Conservation (phyloP, 2,329 filamentous ascomycete species). For the Neopestalotiopsis sp. region DNA sequence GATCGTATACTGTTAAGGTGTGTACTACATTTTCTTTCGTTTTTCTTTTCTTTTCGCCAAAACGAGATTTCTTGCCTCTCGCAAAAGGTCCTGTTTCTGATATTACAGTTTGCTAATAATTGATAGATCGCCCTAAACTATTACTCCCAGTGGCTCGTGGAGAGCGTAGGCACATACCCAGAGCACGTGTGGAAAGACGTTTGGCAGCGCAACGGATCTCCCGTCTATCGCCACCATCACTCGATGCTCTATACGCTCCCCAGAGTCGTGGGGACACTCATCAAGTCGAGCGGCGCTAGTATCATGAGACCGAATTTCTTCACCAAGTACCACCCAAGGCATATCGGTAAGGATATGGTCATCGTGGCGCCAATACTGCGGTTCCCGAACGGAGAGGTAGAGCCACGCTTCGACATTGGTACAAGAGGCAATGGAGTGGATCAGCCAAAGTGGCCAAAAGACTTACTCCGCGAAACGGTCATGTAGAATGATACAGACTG, state of each 20-base stretch:
- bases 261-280: constrained; percentile 43
- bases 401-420: constrained; percentile 51
- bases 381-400: constrained; percentile 41
- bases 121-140: constrained; percentile 43
- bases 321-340: constrained; percentile 31
- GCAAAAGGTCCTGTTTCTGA: neutral
- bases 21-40: neutral
- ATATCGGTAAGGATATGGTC: constrained; percentile 41
- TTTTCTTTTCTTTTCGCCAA: neutral
- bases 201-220: constrained; percentile 48
- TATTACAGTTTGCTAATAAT: neutral
- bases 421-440: constrained; percentile 56
- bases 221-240: constrained; percentile 56
- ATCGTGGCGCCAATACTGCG: constrained; percentile 49
- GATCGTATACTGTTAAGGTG: constrained; percentile 19
- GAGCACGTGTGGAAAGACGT: constrained; percentile 51
- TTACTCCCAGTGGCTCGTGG: constrained; percentile 47
- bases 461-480: constrained; percentile 45
- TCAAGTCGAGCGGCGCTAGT: constrained; percentile 39
- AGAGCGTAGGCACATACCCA: constrained; percentile 44
- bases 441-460: constrained; percentile 49
- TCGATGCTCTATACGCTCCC: constrained; percentile 49
- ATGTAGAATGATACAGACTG: neutral
- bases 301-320: constrained; percentile 56
- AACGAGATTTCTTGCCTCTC: too few relatives aligned